These are phyloP conservation scores for Elongisporangium anandrum DNA, from an alignment of 352 stramenopile species.

Conservation along the genomic window DNA sequence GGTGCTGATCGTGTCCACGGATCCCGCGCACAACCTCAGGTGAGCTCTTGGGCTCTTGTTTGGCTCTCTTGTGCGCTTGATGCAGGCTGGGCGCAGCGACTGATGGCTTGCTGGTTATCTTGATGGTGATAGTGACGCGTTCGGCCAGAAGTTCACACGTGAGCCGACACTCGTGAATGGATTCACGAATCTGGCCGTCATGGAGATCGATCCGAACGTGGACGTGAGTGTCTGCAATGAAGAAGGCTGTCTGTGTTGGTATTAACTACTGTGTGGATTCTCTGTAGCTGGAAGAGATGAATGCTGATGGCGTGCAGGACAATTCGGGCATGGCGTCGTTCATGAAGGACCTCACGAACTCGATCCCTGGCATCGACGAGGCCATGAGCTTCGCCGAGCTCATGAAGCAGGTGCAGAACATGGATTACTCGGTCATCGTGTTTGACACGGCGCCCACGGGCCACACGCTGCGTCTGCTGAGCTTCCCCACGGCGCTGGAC, in stretches of 20 bases:
- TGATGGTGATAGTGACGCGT: conserved; percentile 88
- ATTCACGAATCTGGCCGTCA: conserved; percentile 97
- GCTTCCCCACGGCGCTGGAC: conserved; percentile 97
- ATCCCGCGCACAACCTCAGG: conserved; percentile 99
- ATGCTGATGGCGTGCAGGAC: conserved; percentile 73
- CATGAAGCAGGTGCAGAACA: conserved; percentile 97
- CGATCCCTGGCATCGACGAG: conserved; percentile 98
- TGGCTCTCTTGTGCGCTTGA: neutral
- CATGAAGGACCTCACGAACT: conserved; percentile 97
- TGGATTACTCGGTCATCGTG: conserved; percentile 98
- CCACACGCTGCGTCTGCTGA: conserved; percentile 95
- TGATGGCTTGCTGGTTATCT: neutral
- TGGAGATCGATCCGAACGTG: conserved; percentile 97
- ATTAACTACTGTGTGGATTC: neutral
- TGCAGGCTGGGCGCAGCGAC: neutral
- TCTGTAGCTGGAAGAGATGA: conserved; percentile 76
- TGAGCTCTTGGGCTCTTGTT: conserved; percentile 9
- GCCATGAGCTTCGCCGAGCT: conserved; percentile 99
- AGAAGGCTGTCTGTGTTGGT: neutral
- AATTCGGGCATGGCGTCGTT: conserved; percentile 91
- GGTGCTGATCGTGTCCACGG: conserved; percentile 98
- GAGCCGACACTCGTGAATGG: conserved; percentile 97
- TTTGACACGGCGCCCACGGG: conserved; percentile 98
- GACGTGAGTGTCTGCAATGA: conserved; percentile 38
- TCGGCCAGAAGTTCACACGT: conserved; percentile 98